Percentiles rank a stretch among this genome's conserved stretches.
Conservation (phyloP, 177 flowering plant genomes). For the Vitis hybrid region DNA sequence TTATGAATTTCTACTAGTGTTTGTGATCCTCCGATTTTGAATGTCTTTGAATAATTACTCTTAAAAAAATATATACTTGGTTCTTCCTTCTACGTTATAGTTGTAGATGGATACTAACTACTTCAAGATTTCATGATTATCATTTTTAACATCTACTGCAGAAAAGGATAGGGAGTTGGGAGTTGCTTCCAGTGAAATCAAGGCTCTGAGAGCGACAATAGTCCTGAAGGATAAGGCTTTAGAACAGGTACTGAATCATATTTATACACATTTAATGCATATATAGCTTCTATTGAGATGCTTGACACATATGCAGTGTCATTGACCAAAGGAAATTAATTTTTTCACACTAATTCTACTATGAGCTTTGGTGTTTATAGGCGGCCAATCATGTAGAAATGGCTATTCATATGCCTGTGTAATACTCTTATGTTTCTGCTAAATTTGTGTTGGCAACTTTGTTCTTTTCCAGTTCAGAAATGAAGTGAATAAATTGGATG, state of each 20-base stretch:
- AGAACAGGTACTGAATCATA: slow-evolving; percentile 60
- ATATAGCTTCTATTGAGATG: background rate
- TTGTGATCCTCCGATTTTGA: too few relatives aligned
- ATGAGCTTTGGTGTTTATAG: too few relatives aligned
- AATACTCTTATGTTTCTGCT: background rate
- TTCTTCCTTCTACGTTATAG: too few relatives aligned
- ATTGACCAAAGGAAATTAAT: too few relatives aligned
- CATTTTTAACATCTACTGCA: slow-evolving; percentile 23
- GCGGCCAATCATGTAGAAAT: too few relatives aligned
- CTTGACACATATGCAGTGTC: background rate
- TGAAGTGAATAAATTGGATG: slow-evolving; percentile 57
- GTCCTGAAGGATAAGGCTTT: slow-evolving; percentile 75
- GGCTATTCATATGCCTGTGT: background rate
- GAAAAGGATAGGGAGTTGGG: slow-evolving; percentile 71
- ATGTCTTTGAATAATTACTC: too few relatives aligned
- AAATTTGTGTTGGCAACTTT: background rate
- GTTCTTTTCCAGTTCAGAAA: slow-evolving; percentile 47
- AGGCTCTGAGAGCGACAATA: slow-evolving; percentile 63
- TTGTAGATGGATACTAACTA: background rate
- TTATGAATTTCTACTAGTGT: too few relatives aligned
- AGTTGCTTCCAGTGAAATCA: slow-evolving; percentile 59
- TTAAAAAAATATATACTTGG: too few relatives aligned
- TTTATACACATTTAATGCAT: background rate
- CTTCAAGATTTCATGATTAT: background rate
- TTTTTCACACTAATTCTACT: too few relatives aligned